Evolutionary conservation across 2,329 filamentous ascomycete species (phyloP), one percentile per base, ranked within the genome.

Genomic region (Aureobasidium mangrovei): DNA sequence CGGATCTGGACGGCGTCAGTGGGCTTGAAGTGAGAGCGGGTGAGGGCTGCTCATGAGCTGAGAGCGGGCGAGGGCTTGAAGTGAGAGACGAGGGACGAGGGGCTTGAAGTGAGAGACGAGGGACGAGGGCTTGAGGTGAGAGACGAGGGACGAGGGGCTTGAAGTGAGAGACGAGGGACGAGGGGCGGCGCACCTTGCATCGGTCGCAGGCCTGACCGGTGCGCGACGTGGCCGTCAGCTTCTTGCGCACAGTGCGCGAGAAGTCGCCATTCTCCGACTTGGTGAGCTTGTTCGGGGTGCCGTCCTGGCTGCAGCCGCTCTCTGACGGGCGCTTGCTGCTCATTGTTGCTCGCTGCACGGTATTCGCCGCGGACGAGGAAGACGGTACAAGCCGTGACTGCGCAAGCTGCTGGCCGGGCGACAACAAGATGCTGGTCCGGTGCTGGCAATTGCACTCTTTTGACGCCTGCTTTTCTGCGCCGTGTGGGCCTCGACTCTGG

Each of bases 171-270:
- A 35, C 10, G 7, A 35, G 7, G 32, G 10, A 35, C 32, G 7
- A 35, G 10, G 32, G 7, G 10, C n/a, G 7, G 64, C 77, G 62
- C 69, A 88, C 85, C 79, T 91, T 93, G 77, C 89, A 94, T 54
- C 89, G 79, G 70, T 94, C 88, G 76, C 88, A 94, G 32, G 88
- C 88, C 72, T 94, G 88, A 7, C 88, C 88, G 0, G 88, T 94
- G 55, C 81, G 74, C 58, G 76, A 77, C 53, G 77, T 79, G 55
- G 72, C 72, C 51, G 72, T 70, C 53, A 81, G 69, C 62, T 76
- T 76, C 68, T 79, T 78, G 27, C 56, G 43, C 6, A 77, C 75
- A 10, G 70, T 67, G 56, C 68, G 64, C 49, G 70, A 72, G 60
- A 72, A 74, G 54, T 72, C 69, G 27, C 52, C 57, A 47, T 54